phyloP scores from a whole-genome alignment of 2,329 filamentous ascomycete genomes.

The Aspergillus japonicus region DNA sequence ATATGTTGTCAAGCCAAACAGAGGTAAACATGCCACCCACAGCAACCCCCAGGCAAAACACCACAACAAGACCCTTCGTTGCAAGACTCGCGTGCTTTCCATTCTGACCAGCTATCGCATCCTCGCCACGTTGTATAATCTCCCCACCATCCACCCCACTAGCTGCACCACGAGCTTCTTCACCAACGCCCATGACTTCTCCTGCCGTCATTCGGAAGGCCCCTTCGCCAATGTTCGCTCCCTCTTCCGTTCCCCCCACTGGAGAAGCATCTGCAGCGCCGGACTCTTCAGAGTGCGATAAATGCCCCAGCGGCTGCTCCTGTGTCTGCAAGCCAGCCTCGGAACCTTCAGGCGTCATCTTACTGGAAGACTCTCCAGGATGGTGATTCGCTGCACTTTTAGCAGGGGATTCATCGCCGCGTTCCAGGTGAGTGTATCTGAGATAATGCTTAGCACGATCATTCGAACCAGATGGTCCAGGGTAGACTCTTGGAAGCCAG shows the following conservation, averaged over 20 bases:
- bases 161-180: no score
- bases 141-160: background rate
- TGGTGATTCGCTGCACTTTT: background rate
- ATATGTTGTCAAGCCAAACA: background rate
- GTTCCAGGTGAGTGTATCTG: conserved; percentile 3
- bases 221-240: background rate
- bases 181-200: no score
- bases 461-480: conserved; percentile 9
- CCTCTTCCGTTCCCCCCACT: background rate
- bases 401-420: background rate
- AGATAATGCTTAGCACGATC: conserved; percentile 13
- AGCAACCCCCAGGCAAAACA: background rate
- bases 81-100: no score
- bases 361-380: background rate
- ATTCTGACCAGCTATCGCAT: background rate
- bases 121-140: background rate
- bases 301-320: no score
- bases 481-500: conserved; percentile 32
- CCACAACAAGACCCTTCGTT: background rate
- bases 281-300: no score
- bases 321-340: background rate
- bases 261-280: background rate
- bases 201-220: background rate
- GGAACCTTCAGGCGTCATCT: background rate
- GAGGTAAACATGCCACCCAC: background rate